Evolutionary conservation across 2,329 filamentous ascomycete genomes (phyloP), one percentile per base, ranked within the genome.

Genomic region (Incumbomyces lentus): DNA sequence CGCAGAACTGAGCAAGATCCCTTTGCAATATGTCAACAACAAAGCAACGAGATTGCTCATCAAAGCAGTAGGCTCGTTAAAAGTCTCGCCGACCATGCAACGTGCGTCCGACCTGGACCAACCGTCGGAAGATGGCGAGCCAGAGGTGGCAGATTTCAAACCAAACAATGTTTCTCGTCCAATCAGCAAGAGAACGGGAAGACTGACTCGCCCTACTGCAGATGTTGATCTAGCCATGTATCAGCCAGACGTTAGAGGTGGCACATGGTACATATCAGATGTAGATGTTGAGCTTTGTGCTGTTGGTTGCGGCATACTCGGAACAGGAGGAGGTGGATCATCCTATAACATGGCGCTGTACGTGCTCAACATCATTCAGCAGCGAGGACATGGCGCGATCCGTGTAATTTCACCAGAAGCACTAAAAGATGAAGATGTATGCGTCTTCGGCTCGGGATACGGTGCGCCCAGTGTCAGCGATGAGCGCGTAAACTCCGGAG

Each of bases 281-380:
- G 54, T 62, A 6, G 66, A 68, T 43, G 56, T 67, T 8, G 57
- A 63, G 40, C 61, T 65, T 36, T 64, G 68, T 32, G 59, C 64
- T 1, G 57, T 58, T 6, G 65, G 66, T 6, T 60, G 58, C n/a
- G 60, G 62, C 17, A 56, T 68, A 1, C 56, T 67, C 0, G 66
- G 64, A 1, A 64, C 61, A 7, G 66, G 66, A 11, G 64, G 65
- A 12, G 64, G 65, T n/a, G 65, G 65, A 2, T 62, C 66, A 33
- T 60, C 67, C 10, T 68, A 68, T 49, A 58, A 63, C n/a, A 67
- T 71, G 46, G 72, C 69, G 22, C 59, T 75, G 31, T 68, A 71
- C 49, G 60, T 64, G 10, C 52, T 71, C 14, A 58, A 67, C 19
- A 58, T 58, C 5, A 55, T 71, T 8, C 57, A 61, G n/a, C 64